Evolutionary conservation across 2,329 filamentous ascomycete species (phyloP).

Genomic region (Sporothrix mexicana): DNA sequence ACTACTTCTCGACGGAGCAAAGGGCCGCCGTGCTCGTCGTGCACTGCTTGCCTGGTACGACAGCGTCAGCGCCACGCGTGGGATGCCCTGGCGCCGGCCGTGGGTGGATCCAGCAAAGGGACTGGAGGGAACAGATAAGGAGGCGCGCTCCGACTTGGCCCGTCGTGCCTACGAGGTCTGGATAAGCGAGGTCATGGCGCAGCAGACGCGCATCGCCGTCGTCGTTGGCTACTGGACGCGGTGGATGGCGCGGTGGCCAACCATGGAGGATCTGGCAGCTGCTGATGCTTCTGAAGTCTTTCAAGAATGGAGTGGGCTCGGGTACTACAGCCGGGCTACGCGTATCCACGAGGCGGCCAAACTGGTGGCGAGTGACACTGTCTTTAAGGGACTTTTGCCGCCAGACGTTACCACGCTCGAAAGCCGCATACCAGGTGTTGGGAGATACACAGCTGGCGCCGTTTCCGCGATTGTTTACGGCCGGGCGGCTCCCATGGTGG

Average conservation of each 20-base stretch:
- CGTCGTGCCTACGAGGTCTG: slow-evolving; percentile 68
- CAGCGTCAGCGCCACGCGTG: slow-evolving; percentile 51
- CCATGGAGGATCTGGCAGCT: slow-evolving; percentile 59
- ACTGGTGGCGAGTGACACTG: slow-evolving; percentile 52
- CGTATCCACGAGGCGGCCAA: slow-evolving; percentile 64
- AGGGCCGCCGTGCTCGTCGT: slow-evolving; percentile 43
- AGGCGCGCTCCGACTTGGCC: slow-evolving; percentile 47
- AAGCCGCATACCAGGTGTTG: slow-evolving; percentile 62
- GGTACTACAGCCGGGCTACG: slow-evolving; percentile 69
- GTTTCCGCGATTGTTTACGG: slow-evolving; percentile 69
- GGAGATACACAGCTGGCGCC: slow-evolving; percentile 67
- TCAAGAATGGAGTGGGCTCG: slow-evolving; percentile 64
- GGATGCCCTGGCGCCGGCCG: slow-evolving; percentile 61
- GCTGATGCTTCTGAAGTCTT: slow-evolving; percentile 63
- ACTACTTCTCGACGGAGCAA: slow-evolving; percentile 51
- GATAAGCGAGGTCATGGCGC: slow-evolving; percentile 71
- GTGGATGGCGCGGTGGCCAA: slow-evolving; percentile 67
- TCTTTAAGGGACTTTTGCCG: slow-evolving; percentile 57
- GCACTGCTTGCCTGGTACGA: slow-evolving; percentile 60
- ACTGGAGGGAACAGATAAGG: not conserved
- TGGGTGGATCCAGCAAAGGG: slow-evolving; percentile 56
- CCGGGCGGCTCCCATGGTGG: slow-evolving; percentile 63
- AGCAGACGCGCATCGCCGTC: slow-evolving; percentile 67
- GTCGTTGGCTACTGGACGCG: slow-evolving; percentile 68
- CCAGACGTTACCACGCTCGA: slow-evolving; percentile 53